Conservation (phyloP, 768 basidiomycete genomes). For the Xerocomus brunneocitrinus region DNA sequence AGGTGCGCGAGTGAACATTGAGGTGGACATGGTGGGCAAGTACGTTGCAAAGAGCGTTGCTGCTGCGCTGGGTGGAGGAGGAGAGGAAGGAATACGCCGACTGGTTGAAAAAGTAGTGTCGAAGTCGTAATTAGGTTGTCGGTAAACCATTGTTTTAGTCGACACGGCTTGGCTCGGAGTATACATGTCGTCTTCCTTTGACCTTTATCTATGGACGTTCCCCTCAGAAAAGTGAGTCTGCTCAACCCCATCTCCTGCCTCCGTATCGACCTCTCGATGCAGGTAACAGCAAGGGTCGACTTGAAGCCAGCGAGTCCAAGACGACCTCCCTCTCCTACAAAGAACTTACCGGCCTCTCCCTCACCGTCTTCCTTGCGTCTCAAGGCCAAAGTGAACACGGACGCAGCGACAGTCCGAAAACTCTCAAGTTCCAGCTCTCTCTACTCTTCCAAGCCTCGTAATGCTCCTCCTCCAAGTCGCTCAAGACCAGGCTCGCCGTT, state of each 20-base stretch:
- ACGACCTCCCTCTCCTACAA: constrained; percentile 49
- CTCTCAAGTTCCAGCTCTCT: constrained; percentile 21
- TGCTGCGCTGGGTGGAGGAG: constrained; percentile 58
- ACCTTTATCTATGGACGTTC: constrained; percentile 33
- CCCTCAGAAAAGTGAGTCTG: constrained; percentile 43
- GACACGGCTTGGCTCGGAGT: background rate
- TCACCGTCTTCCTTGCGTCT: constrained; percentile 37
- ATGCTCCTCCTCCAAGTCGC: constrained; percentile 38
- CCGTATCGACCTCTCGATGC: constrained; percentile 15
- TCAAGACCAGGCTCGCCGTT: constrained; percentile 39
- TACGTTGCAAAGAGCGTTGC: constrained; percentile 82
- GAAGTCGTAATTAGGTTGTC: background rate
- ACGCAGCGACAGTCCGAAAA: constrained; percentile 36
- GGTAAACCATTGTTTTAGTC: constrained; percentile 1
- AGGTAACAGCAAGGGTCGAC: constrained; percentile 55
- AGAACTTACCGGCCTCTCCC: constrained; percentile 27
- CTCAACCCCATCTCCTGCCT: background rate
- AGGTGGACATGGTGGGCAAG: constrained; percentile 93
- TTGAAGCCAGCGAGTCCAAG: constrained; percentile 32
- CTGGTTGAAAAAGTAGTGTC: constrained; percentile 58
- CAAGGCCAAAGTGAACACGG: constrained; percentile 60
- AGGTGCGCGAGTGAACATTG: constrained; percentile 87
- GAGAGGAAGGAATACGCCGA: constrained; percentile 41
- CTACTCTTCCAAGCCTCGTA: constrained; percentile 8
- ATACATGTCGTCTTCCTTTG: background rate